These are phyloP conservation scores for Calonectria pteridis DNA, from an alignment of 2,329 filamentous ascomycete genomes.

Conservation along the genomic window DNA sequence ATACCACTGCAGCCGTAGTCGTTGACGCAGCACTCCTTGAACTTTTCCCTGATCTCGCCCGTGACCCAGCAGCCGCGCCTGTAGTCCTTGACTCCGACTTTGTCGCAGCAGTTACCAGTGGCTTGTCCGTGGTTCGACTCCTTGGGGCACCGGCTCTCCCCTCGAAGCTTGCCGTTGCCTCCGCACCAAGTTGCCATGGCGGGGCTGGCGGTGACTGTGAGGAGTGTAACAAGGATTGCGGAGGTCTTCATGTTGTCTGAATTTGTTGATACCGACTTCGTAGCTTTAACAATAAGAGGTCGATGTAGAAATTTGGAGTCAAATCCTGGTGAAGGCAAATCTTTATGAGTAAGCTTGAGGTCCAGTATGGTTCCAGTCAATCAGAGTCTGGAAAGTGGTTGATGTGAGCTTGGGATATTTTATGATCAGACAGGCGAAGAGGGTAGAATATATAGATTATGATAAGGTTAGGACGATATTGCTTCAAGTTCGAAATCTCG, in stretches of 20 bases:
- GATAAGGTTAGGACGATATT: background rate
- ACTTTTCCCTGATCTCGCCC: background rate
- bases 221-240: background rate
- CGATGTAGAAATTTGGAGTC: too few relatives aligned
- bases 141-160: background rate
- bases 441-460: background rate
- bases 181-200: background rate
- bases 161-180: background rate
- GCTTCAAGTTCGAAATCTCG: background rate
- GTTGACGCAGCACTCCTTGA: background rate
- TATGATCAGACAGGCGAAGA: background rate
- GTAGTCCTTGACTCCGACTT: background rate
- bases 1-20: background rate
- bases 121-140: background rate
- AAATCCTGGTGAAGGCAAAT: background rate
- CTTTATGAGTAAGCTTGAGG: too few relatives aligned
- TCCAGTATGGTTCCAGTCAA: too few relatives aligned
- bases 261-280: too few relatives aligned
- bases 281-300: too few relatives aligned
- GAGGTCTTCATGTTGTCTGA: background rate
- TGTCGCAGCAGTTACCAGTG: background rate
- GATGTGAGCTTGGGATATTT: background rate
- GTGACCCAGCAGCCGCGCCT: constrained; percentile 1
- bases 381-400: background rate
- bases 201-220: background rate